phyloP scores from a whole-genome alignment of 192 early-diverging fungal species.

The Rhizoclosmatium globosum region DNA sequence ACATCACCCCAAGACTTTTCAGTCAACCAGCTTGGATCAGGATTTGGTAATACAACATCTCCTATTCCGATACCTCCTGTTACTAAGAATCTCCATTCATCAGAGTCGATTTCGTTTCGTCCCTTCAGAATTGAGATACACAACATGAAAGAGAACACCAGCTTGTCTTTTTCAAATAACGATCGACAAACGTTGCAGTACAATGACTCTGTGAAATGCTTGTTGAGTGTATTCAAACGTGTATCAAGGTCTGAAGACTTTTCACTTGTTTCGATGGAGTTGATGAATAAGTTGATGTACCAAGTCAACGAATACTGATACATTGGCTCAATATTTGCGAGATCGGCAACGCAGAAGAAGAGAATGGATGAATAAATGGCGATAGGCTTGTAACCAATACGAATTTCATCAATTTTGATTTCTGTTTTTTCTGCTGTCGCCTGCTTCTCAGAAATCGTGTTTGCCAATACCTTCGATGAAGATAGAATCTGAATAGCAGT shows the following conservation, averaged over 20 bases:
- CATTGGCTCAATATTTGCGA: conserved; percentile 72
- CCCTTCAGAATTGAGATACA: conserved; percentile 58
- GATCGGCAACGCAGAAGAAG: conserved; percentile 70
- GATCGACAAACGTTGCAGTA: conserved; percentile 69
- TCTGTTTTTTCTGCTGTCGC: conserved; percentile 68
- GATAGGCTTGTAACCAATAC: conserved; percentile 67
- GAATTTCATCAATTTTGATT: conserved; percentile 67
- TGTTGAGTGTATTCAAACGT: conserved; percentile 54
- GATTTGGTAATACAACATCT: conserved; percentile 40
- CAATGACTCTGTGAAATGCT: conserved; percentile 64
- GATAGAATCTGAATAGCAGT: conserved; percentile 69
- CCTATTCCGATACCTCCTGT: conserved; percentile 64
- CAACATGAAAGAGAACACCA: conserved; percentile 66
- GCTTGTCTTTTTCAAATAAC: conserved; percentile 73
- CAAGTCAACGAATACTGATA: conserved; percentile 70
- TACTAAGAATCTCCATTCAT: conserved; percentile 63
- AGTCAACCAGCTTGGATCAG: conserved; percentile 60
- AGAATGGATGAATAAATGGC: conserved; percentile 60
- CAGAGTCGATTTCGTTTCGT: conserved; percentile 57
- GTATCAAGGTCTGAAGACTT: conserved; percentile 62
- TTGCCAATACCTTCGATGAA: conserved; percentile 67
- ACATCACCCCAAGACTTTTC: conserved; percentile 65
- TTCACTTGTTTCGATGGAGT: conserved; percentile 61
- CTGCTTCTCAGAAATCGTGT: conserved; percentile 68
- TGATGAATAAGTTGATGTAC: conserved; percentile 69